These are phyloP conservation scores for Carnegiea gigantea DNA, from an alignment of 179 eudicot species.

Conservation along the genomic window DNA sequence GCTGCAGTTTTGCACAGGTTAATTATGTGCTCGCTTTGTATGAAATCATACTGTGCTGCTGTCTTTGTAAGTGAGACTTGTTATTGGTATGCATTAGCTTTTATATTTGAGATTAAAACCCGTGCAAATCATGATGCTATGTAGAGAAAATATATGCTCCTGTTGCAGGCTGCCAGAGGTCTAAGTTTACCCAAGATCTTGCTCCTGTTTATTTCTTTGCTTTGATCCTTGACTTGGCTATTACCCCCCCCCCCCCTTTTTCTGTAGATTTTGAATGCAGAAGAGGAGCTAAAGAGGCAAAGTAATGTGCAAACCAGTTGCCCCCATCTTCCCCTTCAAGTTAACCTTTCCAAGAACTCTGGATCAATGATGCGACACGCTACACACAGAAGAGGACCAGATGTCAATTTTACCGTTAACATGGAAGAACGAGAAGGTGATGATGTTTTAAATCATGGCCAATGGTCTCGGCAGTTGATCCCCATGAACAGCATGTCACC, in stretches of 20 bases:
- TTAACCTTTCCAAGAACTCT: slow-evolving; percentile 71
- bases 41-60: too few species aligned
- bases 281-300: slow-evolving; percentile 85
- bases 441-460: slow-evolving; percentile 52
- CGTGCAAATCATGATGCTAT: too few species aligned
- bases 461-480: slow-evolving; percentile 51
- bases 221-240: slow-evolving; percentile 4
- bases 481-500: slow-evolving; percentile 78
- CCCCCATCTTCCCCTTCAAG: slow-evolving; percentile 69
- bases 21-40: too few species aligned
- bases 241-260: neutral
- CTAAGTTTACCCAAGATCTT: too few species aligned
- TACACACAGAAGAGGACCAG: slow-evolving; percentile 75
- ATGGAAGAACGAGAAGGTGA: slow-evolving; percentile 58
- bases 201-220: neutral
- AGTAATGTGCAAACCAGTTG: slow-evolving; percentile 50
- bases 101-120: too few species aligned
- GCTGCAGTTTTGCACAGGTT: too few species aligned
- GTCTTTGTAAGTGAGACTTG: too few species aligned
- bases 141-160: too few species aligned
- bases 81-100: too few species aligned
- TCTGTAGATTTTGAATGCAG: slow-evolving; percentile 75
- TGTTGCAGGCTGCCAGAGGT: too few species aligned
- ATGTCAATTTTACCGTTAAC: slow-evolving; percentile 51
- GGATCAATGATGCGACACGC: slow-evolving; percentile 69